Evolutionary conservation across 106 monocot genomes (phyloP).

Genomic region (Gastrodia elata): DNA sequence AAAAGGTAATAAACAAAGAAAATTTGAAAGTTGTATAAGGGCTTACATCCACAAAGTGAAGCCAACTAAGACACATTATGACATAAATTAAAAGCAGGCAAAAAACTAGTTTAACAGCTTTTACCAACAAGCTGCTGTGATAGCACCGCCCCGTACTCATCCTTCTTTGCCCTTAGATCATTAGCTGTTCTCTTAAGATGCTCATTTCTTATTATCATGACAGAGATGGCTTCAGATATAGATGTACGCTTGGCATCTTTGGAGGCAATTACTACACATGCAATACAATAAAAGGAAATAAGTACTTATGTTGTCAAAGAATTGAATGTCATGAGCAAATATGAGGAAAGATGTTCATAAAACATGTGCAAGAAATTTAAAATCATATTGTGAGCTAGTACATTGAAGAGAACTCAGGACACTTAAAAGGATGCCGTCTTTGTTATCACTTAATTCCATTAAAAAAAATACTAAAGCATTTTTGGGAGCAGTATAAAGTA

Average conservation of each 20-base stretch:
- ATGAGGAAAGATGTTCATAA: background rate
- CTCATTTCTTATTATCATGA: conserved; percentile 13
- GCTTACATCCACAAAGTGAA: background rate
- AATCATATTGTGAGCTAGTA: background rate
- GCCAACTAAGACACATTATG: background rate
- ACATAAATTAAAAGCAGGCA: background rate
- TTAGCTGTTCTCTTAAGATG: conserved; percentile 24
- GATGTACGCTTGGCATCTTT: conserved; percentile 25
- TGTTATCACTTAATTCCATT: background rate
- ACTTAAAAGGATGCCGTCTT: background rate
- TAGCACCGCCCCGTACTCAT: conserved; percentile 33
- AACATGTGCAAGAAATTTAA: background rate
- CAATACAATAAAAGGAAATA: background rate
- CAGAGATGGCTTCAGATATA: conserved; percentile 23
- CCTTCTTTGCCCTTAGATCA: conserved; percentile 26
- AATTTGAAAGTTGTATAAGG: background rate
- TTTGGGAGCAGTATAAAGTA: background rate
- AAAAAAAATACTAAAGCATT: background rate
- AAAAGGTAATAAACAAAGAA: background rate
- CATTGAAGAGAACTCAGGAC: background rate
- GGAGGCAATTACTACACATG: conserved; percentile 33
- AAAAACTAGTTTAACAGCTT: background rate
- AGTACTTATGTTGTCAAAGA: background rate
- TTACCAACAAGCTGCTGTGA: conserved; percentile 29
- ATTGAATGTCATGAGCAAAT: background rate